phyloP scores from a whole-genome alignment of 257 asterid species.

The Ballota nigra region DNA sequence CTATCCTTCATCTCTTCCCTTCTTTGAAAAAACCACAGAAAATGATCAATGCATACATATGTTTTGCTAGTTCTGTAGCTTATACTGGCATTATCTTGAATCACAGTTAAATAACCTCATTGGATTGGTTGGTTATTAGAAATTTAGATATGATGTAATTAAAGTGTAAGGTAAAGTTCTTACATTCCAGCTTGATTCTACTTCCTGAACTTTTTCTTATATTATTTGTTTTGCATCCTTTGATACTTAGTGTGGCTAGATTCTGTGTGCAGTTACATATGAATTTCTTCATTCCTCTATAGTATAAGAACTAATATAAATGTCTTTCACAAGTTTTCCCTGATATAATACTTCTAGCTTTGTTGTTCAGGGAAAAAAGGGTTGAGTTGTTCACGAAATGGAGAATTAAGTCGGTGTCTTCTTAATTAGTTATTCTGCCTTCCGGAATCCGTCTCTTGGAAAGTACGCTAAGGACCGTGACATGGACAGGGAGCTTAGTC shows the following conservation, averaged over 20 bases:
- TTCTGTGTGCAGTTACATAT: neutral
- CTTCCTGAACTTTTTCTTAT: slow-evolving; percentile 2
- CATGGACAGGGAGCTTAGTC: slow-evolving; percentile 71
- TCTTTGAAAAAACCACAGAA: slow-evolving; percentile 1
- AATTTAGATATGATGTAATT: neutral
- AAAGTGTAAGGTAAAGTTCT: slow-evolving; percentile 13
- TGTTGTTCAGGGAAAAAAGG: slow-evolving; percentile 73
- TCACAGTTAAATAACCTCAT: neutral
- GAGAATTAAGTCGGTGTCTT: slow-evolving; percentile 89
- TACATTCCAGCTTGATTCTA: slow-evolving; percentile 17
- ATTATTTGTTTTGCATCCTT: slow-evolving; percentile 14
- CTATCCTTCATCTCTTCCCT: neutral
- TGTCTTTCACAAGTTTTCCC: slow-evolving; percentile 10
- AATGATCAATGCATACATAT: slow-evolving; percentile 5
- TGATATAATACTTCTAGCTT: slow-evolving; percentile 12
- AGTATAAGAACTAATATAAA: neutral
- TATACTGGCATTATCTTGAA: neutral
- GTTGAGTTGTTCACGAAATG: slow-evolving; percentile 72
- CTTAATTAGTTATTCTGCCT: slow-evolving; percentile 84
- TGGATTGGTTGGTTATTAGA: neutral
- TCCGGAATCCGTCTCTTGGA: slow-evolving; percentile 85
- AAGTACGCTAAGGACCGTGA: slow-evolving; percentile 85
- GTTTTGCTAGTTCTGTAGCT: slow-evolving; percentile 12
- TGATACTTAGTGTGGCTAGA: slow-evolving; percentile 1
- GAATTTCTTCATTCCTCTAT: slow-evolving; percentile 12